Evolutionary conservation across 129 eudicot genomes (phyloP), one percentile per base, ranked within the genome.

Genomic region (Lactuca sativa): DNA sequence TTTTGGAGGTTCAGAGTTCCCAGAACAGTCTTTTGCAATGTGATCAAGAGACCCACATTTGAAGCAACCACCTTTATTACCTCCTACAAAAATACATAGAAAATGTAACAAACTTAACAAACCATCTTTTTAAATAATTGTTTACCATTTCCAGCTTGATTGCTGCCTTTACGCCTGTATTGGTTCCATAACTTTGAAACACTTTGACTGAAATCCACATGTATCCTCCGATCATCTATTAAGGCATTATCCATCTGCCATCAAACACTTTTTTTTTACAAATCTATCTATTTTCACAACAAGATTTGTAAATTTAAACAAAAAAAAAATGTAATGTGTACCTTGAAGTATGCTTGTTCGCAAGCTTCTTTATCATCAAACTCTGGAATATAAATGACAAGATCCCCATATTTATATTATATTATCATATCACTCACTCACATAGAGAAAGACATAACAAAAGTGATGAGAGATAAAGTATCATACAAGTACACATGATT

Each of bases 171-270:
- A 78, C 91, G 89, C 62, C 90, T 83, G 76, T 79, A 90, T 63
- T 95, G 97, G 78, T 86, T 83, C 99, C 99, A 95, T 59, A 95
- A 32, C 69, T 84, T 95, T 56, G 99, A 82, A 78, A 95, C 99
- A 79, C 97, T 95, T 57, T 95, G 99, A 82, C 99, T 90, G 73
- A 95, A 95, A 75, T 95, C 99, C 54, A 95, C 99, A 62, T 95
- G 89, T 74, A 95, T 95, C 78, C 97, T 82, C 44, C 97, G 84
- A 54, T 95, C 99, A 82, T 95, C 99, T 78, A 95, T 90, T 33
- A 95, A 63, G 54, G 97, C 96, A 70, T 95, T 85, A 69, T 90
- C 96, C 97, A 90, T 90, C 99, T 90, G 85, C 47, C 84, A 74
- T 38, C 15, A 73, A 62, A 74, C 17, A 47, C 55, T 62, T 62